phyloP scores from a whole-genome alignment of 73 alveolate genomes.

The Paramecium caudatum region DNA sequence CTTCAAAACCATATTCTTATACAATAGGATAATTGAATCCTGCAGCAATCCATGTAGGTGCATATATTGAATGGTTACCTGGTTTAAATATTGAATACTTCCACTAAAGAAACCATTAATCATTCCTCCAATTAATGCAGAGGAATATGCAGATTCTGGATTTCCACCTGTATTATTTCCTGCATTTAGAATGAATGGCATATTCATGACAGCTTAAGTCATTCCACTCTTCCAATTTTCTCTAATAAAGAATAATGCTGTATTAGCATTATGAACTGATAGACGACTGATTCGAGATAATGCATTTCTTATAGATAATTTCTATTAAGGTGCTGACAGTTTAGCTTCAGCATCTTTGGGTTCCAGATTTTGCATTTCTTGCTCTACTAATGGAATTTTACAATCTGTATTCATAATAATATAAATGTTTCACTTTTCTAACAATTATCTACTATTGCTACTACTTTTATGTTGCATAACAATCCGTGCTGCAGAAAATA shows the following conservation, averaged over 20 bases:
- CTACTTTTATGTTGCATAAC: no score
- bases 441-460: no score
- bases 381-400: constrained; percentile 11
- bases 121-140: constrained; percentile 63
- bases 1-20: constrained; percentile 56
- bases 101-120: constrained; percentile 63
- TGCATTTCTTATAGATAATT: constrained; percentile 32
- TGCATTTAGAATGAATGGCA: constrained; percentile 57
- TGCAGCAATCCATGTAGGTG: constrained; percentile 58
- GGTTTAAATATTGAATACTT: background rate
- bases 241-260: constrained; percentile 42
- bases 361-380: constrained; percentile 9
- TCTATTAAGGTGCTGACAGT: background rate
- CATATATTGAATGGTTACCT: constrained; percentile 70
- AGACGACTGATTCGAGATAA: constrained; percentile 46
- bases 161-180: constrained; percentile 58
- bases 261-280: constrained; percentile 50
- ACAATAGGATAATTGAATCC: constrained; percentile 9
- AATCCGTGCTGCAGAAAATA: no score
- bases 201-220: constrained; percentile 49
- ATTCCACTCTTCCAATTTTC: constrained; percentile 71
- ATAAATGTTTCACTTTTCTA: no score
- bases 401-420: constrained; percentile 16
- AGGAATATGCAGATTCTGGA: background rate
- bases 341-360: background rate